Base-by-base conservation (phyloP, 108 stramenopile genomes). In the Mayamaea pseudoterrestris region DNA sequence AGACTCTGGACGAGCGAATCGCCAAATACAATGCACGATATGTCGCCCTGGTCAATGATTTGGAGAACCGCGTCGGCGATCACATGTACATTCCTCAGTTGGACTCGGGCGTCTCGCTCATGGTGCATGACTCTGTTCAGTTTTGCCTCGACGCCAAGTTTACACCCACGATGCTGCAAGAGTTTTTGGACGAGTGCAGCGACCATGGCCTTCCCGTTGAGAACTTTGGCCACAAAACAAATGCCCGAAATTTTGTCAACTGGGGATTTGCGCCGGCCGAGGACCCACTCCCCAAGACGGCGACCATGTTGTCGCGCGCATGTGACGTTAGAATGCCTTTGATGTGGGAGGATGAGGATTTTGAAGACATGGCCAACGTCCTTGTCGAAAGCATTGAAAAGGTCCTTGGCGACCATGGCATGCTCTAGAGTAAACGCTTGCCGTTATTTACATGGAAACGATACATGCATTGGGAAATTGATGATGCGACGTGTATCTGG, bases 231-330 rank as follows among this genome's bases (percentile, higher is more conserved):
- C 73, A 84, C 70, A 77, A 82, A 62, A 50, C 55, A 37, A 92
- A 92, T 59, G 90, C 85, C 12, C 59, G 90, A 69, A 85, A 85
- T 62, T 87, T 88, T 50, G 66, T 80, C 51, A 92, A 92, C 71
- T 92, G 90, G 90, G 73, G 73, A 53, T 92, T 85, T 66, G 90
- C 83, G 0, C 76, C 78, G n/a, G 78, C 83, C 8, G 78, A 73
- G 0, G 67, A 72, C 2, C 84, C 81, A 1, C 71, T 92, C 21
- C 90, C 90, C 0, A 61, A 71, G 64, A 92, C 90, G 43, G 83
- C 73, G 24, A 66, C 74, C 27, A 85, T 85, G 76, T 65, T 92
- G 39, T 63, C 60, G 18, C 65, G 78, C 35, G 80, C 90, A n/a
- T 85, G 78, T 44, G 90, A 92, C 51, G 74, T 80, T 42, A 61